Base-by-base conservation (phyloP, 345 rosid species). In the Lepidium africanum region DNA sequence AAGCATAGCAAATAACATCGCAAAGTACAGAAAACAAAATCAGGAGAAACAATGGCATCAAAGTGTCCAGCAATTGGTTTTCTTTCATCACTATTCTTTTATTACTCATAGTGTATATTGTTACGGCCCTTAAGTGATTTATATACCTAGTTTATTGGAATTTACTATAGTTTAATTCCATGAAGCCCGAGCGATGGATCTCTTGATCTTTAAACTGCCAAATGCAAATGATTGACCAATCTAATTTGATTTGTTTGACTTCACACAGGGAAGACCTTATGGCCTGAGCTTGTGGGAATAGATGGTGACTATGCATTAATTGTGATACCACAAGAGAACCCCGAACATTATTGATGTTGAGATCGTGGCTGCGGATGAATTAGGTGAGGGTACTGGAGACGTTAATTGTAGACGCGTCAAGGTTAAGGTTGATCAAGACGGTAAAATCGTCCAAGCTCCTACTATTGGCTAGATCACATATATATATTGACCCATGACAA, bases 261-360 rank as follows among this genome's bases (percentile, higher is more conserved):
- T 9, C 5, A 4, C 19, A 11, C 67, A 79, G 79, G 66, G 10
- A 76, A 79, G 72, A 30, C 11, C 32, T 37, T 76, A 46, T 79
- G 82, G 82, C 82, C 82, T 6, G 80, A 79, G 61, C 78, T 79
- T 32, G n/a, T 72, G 15, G 80, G 78, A 51, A 54, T 46, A 35
- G 63, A 53, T 32, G 78, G 80, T 19, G 63, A 76, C 19, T 54
- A 11, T 27, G 83, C 83, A 4, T 71, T 63, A 15, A n/a, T 67
- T 10, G 60, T 59, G 27, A 70, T 73, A 9, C 50, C 67, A 51
- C 54, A 47, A n/a, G 78, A 80, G 68, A 80, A 77, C 32, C 32
- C 9, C 37, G 14, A 25, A 6, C 5, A 6, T 30, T 30, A 1
- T 27, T 27, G 0, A 5, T 30, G 33, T 30, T 30, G 5, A 5